Evolutionary conservation across 179 eudicot species (phyloP), one percentile per base, ranked within the genome.

Genomic region (Actinidia polygama): DNA sequence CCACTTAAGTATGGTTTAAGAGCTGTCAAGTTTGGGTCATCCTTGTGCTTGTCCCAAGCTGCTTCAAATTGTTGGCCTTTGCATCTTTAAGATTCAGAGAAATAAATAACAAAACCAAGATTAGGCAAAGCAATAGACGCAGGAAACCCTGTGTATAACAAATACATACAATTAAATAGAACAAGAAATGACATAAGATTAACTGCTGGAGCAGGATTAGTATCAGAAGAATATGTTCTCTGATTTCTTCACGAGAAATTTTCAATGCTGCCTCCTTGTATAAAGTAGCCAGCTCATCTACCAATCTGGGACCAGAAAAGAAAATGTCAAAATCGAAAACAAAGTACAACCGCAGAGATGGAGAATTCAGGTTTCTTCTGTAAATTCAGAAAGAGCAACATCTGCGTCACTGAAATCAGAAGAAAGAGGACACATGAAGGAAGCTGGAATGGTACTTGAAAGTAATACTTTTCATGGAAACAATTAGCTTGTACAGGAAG

Each of bases 1-100:
- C 72, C 82, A 70, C 80, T 79, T 61, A 90, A 63, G 51, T 88
- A 87, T 73, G 82, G 85, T 77, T 57, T 81, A 64, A 94, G 92
- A 81, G 91, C 80, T 64, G 83, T 84, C 85, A 96, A 85, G 87
- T 96, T 90, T 4, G 93, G 92, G 76, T 94, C 97, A 86, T 92
- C 90, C 86, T 91, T 93, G 93, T 95, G 87, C 84, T 95, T 95
- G 72, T 82, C 84, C 98, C 98, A 95, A 73, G 91, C 88, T 62
- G 82, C 88, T 87, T 91, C 90, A 81, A 93, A 93, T 79, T 95
- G 98, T 73, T 82, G 69, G 50, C 90, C 94, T 82, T 91, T 93
- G 86, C 95, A 92, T 79, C 98, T 96, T 63, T 30, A 57, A 82
- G 44, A 68, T 77, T 57, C 11, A 46, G 44, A 23, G 4, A 57